A percentile compares a stretch with the other conserved stretches of the same genome.
These are phyloP conservation scores for Cryphonectria naterciae DNA, from an alignment of 2,329 filamentous ascomycete genomes.

Conservation along the genomic window DNA sequence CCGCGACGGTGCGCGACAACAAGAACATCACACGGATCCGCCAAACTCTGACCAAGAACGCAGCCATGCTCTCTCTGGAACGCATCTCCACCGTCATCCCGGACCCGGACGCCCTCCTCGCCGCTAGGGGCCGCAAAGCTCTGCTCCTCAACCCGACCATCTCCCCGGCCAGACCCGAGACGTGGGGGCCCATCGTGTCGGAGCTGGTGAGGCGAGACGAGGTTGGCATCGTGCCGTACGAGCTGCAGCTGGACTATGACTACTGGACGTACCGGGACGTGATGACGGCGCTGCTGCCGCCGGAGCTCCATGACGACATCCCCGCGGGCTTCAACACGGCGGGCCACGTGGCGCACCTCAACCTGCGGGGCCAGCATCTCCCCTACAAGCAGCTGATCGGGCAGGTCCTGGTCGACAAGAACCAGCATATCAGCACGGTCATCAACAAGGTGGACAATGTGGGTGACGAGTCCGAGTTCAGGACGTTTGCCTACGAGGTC, in stretches of 20 bases:
- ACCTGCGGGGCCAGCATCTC: conserved; percentile 80
- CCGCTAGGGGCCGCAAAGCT: conserved; percentile 62
- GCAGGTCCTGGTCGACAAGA: conserved; percentile 87
- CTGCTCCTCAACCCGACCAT: conserved; percentile 63
- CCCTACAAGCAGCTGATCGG: conserved; percentile 88
- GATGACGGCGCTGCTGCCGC: conserved; percentile 78
- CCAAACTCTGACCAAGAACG: conserved; percentile 65
- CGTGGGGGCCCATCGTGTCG: conserved; percentile 73
- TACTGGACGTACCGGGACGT: conserved; percentile 90
- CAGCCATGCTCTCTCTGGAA: conserved; percentile 68
- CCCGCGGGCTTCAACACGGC: conserved; percentile 86
- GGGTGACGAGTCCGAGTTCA: conserved; percentile 80
- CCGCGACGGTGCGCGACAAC: conserved; percentile 75
- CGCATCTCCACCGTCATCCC: conserved; percentile 65
- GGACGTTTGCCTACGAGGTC: conserved; percentile 92
- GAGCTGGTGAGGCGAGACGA: conserved; percentile 71
- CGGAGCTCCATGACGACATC: conserved; percentile 77
- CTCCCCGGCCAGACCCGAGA: conserved; percentile 63
- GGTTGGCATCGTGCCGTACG: conserved; percentile 74
- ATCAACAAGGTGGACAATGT: conserved; percentile 96
- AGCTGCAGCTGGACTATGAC: conserved; percentile 77
- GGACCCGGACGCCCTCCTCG: conserved; percentile 62
- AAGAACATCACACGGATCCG: conserved; percentile 75
- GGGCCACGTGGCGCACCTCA: conserved; percentile 91
- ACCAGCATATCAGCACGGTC: conserved; percentile 78